Conservation (phyloP, 2,329 filamentous ascomycete genomes). For the Fusarium chuoi region DNA sequence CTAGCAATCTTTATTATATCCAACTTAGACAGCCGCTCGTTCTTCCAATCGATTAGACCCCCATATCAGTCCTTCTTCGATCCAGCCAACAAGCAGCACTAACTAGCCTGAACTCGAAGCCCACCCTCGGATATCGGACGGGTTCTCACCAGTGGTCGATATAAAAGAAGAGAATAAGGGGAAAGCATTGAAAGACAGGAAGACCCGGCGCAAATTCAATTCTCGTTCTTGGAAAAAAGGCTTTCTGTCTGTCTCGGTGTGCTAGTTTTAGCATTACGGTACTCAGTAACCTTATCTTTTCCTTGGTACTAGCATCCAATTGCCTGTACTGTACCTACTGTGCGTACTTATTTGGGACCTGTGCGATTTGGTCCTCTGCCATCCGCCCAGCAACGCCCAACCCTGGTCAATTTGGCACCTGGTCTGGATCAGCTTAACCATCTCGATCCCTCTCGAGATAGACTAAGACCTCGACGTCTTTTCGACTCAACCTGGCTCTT, state of each 20-base stretch:
- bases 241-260: constrained; percentile 29
- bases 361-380: constrained; percentile 31
- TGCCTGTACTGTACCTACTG: constrained; percentile 13
- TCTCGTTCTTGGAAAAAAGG: constrained; percentile 20
- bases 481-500: constrained; percentile 15
- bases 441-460: constrained; percentile 34
- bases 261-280: constrained; percentile 22
- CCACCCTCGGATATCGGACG: constrained; percentile 7
- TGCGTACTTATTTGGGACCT: constrained; percentile 37
- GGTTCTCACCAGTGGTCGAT: constrained; percentile 13
- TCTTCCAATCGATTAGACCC: constrained; percentile 1
- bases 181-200: constrained; percentile 5
- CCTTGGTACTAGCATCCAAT: background rate
- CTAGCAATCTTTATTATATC: constrained; percentile 26
- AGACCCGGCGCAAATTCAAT: constrained; percentile 28
- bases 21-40: constrained; percentile 33
- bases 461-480: constrained; percentile 28
- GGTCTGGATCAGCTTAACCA: constrained; percentile 32
- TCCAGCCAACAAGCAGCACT: background rate
- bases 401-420: constrained; percentile 38
- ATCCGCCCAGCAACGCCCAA: constrained; percentile 43
- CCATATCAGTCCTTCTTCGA: background rate
- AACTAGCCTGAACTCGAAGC: constrained; percentile 4
- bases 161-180: background rate
- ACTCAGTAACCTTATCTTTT: constrained; percentile 31